These are phyloP conservation scores for Ascoidea rubescens DNA, from an alignment of 805 yeast genomes.

Conservation along the genomic window DNA sequence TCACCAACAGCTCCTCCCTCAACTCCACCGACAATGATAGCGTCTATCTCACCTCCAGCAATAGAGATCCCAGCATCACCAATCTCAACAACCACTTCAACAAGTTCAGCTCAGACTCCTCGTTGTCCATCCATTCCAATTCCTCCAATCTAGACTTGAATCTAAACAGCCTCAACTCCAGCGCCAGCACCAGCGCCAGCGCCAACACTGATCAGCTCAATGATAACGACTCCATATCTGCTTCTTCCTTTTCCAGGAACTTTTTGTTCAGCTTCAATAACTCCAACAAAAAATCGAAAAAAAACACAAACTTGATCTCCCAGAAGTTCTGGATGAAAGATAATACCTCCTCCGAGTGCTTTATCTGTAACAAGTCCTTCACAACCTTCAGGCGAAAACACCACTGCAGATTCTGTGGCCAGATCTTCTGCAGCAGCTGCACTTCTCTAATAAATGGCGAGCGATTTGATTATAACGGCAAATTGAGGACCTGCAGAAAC, in stretches of 20 bases:
- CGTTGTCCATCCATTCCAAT: not conserved
- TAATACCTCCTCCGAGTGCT: slow-evolving; percentile 79
- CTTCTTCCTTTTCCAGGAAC: slow-evolving; percentile 27
- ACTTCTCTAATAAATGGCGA: slow-evolving; percentile 60
- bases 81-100: not conserved
- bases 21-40: not conserved
- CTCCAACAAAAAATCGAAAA: slow-evolving; percentile 17
- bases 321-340: slow-evolving; percentile 95
- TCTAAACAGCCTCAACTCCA: not conserved
- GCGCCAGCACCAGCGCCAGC: not conserved
- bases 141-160: not conserved
- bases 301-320: slow-evolving; percentile 16
- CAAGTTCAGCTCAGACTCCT: not conserved
- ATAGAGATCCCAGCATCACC: not conserved
- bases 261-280: slow-evolving; percentile 26
- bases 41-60: not conserved
- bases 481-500: slow-evolving; percentile 62
- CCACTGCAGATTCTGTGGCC: slow-evolving; percentile 94
- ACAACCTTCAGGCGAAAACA: slow-evolving; percentile 83
- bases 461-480: slow-evolving; percentile 48
- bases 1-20: not conserved
- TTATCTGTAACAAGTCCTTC: slow-evolving; percentile 67
- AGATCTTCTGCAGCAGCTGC: slow-evolving; percentile 79
- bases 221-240: slow-evolving; percentile 19
- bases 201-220: too few species aligned